Conservation (phyloP, 2,329 filamentous ascomycete genomes). For the Taxawa tesnikishii region DNA sequence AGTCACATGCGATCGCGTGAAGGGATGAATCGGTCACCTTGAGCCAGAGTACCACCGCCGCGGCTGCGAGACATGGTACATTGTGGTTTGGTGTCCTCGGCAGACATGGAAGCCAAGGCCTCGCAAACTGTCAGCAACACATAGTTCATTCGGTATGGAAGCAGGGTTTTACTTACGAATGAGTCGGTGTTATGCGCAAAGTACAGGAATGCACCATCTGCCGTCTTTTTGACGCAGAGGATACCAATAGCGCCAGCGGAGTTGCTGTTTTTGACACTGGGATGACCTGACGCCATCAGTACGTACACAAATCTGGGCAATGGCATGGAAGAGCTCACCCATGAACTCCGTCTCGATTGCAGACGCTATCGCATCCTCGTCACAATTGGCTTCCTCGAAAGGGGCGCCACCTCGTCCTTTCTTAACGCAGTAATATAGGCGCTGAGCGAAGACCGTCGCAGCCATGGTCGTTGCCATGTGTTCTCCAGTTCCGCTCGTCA, state of each 20-base stretch:
- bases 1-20: no score
- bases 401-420: slow-evolving; percentile 49
- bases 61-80: slow-evolving; percentile 78
- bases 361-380: slow-evolving; percentile 61
- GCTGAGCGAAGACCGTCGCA: slow-evolving; percentile 72
- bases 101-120: slow-evolving; percentile 80
- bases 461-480: slow-evolving; percentile 96
- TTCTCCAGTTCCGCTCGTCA: slow-evolving; percentile 91
- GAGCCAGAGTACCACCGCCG: slow-evolving; percentile 39
- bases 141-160: slow-evolving; percentile 1
- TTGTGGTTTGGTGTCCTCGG: slow-evolving; percentile 58
- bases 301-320: slow-evolving; percentile 1
- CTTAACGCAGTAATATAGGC: slow-evolving; percentile 61
- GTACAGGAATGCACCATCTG: slow-evolving; percentile 66
- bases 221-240: slow-evolving; percentile 76
- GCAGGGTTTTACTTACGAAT: slow-evolving; percentile 42
- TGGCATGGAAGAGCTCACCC: slow-evolving; percentile 31
- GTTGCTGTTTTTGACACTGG: slow-evolving; percentile 66
- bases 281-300: slow-evolving; percentile 42
- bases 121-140: slow-evolving; percentile 12
- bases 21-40: slow-evolving; percentile 31
- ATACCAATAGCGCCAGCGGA: slow-evolving; percentile 84
- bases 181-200: slow-evolving; percentile 95
- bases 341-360: slow-evolving; percentile 90
- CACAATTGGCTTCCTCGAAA: slow-evolving; percentile 25